Evolutionary conservation across 2,329 filamentous ascomycete species (phyloP).

Genomic region (Teratosphaeria viscida): DNA sequence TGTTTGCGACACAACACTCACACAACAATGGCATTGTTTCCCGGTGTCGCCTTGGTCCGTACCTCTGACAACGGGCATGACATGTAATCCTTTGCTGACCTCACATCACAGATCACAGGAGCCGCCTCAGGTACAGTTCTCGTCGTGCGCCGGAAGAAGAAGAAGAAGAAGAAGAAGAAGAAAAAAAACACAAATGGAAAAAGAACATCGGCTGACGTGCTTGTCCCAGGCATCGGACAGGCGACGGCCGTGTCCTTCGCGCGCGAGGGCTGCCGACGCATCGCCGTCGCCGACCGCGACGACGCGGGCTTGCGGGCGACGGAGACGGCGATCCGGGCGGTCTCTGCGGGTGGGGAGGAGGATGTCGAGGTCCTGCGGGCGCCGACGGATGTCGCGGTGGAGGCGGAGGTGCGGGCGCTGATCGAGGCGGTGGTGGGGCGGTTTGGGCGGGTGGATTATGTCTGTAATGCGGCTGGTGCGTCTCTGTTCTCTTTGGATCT

Average conservation of each 20-base stretch:
- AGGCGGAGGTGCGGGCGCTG: conserved; percentile 25
- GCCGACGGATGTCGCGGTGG: conserved; percentile 28
- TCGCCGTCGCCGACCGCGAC: conserved; percentile 34
- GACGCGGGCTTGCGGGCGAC: conserved; percentile 26
- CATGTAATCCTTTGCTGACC: not conserved
- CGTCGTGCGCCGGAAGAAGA: too few relatives aligned
- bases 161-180: not conserved
- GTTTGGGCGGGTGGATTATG: conserved; percentile 38
- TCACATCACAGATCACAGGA: conserved; percentile 15
- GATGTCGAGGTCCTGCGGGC: conserved; percentile 17
- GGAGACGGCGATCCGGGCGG: conserved; percentile 5
- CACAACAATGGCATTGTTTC: conserved; percentile 15
- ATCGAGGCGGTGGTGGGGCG: conserved; percentile 24
- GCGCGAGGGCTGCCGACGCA: conserved; percentile 33
- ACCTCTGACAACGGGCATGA: not conserved
- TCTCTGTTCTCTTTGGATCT: too few relatives aligned
- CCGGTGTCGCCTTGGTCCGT: conserved; percentile 20
- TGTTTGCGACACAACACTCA: not conserved
- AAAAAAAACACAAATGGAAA: too few relatives aligned
- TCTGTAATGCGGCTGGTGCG: conserved; percentile 28
- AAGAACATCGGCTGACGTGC: not conserved
- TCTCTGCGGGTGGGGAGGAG: conserved; percentile 1
- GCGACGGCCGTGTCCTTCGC: conserved; percentile 36
- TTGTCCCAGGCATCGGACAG: conserved; percentile 31
- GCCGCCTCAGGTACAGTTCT: conserved; percentile 20